A percentile compares a stretch with the other conserved stretches of the same genome.
phyloP scores from a whole-genome alignment of 305 asterid species.

The Andrographis paniculata region DNA sequence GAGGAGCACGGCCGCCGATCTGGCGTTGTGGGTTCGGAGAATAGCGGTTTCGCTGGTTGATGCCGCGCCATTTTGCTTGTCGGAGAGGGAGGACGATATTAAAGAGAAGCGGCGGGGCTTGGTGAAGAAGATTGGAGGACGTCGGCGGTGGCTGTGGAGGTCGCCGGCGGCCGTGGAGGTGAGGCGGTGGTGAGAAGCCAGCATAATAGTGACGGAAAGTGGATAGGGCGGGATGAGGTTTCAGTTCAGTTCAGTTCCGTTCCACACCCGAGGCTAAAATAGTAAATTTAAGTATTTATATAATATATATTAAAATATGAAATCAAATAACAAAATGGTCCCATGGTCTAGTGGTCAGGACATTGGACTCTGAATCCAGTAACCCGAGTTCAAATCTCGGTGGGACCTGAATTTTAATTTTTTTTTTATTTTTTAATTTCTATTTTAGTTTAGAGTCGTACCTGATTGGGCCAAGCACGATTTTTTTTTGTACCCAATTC shows the following conservation, averaged over 20 bases:
- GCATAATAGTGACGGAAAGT: too few species aligned
- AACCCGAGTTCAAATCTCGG: constrained; percentile 65
- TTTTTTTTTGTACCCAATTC: too few species aligned
- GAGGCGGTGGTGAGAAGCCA: too few species aligned
- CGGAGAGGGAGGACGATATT: constrained; percentile 13
- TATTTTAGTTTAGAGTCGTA: too few species aligned
- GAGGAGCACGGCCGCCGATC: constrained; percentile 51
- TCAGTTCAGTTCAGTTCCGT: too few species aligned
- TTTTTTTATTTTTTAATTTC: too few species aligned
- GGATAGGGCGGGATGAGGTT: too few species aligned
- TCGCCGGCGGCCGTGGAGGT: too few species aligned
- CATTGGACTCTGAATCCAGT: constrained; percentile 61
- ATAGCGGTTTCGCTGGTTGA: constrained; percentile 18
- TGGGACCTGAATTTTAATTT: constrained; percentile 23
- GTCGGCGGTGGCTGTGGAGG: constrained; percentile 1
- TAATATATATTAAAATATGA: too few species aligned
- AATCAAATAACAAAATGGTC: background rate
- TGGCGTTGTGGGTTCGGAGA: constrained; percentile 67
- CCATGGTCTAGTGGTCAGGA: constrained; percentile 60
- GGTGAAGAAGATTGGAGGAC: constrained; percentile 25
- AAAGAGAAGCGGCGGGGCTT: constrained; percentile 11
- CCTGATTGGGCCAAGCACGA: too few species aligned
- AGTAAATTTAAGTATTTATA: too few species aligned
- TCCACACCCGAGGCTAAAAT: too few species aligned
- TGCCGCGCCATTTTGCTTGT: constrained; percentile 22